These are phyloP conservation scores for Solanum aculeatissimum DNA, from an alignment of 305 asterid species.

Conservation along the genomic window DNA sequence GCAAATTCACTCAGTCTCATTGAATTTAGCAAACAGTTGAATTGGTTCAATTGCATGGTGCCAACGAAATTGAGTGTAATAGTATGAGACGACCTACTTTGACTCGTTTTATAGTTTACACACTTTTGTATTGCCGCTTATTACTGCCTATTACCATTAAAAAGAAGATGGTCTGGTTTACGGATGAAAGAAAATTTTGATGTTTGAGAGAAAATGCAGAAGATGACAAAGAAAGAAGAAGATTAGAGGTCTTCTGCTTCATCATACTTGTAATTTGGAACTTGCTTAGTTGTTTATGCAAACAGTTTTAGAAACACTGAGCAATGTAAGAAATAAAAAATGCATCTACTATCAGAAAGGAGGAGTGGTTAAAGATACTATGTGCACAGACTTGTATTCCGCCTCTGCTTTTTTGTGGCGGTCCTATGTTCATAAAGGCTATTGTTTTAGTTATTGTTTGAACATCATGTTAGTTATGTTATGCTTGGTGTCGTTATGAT, in stretches of 20 bases:
- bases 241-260: background rate
- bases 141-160: background rate
- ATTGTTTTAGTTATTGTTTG: background rate
- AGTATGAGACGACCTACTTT: background rate
- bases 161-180: background rate
- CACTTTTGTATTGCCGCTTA: background rate
- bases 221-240: background rate
- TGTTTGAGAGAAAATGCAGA: background rate
- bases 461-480: background rate
- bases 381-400: background rate
- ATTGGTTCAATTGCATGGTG: background rate
- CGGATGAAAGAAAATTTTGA: background rate
- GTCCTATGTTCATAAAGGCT: background rate
- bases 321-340: conserved; percentile 11
- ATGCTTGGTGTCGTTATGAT: background rate
- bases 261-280: background rate
- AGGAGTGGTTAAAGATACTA: background rate
- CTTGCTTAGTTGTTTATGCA: background rate
- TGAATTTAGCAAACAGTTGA: background rate
- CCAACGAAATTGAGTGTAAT: background rate
- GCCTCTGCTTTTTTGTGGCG: background rate
- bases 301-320: conserved; percentile 22
- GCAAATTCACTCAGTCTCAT: background rate
- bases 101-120: background rate
- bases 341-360: background rate